Percentiles rank a stretch among this genome's conserved stretches.
Evolutionary conservation across 2,329 filamentous ascomycete species (phyloP).

Genomic region (Pseudocercospora musae): DNA sequence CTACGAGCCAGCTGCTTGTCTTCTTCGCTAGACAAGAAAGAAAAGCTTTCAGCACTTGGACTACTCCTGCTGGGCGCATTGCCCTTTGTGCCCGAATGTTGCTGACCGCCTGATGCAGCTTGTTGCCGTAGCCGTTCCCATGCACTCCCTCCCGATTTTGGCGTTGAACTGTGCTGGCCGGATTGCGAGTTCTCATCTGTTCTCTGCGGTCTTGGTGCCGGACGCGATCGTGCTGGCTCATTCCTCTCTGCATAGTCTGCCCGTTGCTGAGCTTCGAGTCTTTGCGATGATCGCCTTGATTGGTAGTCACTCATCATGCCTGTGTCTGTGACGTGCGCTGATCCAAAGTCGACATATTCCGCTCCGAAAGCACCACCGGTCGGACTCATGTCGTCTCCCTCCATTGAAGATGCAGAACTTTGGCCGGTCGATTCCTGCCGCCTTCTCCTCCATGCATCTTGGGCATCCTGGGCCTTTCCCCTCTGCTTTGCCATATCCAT

Average conservation of each 20-base stretch:
- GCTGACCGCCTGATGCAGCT: slow-evolving; percentile 21
- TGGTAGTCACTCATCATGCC: slow-evolving; percentile 34
- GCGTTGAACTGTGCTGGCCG: background rate
- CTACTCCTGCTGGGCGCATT: slow-evolving; percentile 27
- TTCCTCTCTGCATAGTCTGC: slow-evolving; percentile 8
- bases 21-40: slow-evolving; percentile 43
- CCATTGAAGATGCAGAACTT: background rate
- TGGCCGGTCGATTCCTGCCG: slow-evolving; percentile 1
- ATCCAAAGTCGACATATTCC: slow-evolving; percentile 32
- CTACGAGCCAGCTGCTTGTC: slow-evolving; percentile 43
- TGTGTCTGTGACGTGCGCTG: slow-evolving; percentile 18
- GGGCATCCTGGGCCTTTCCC: slow-evolving; percentile 16
- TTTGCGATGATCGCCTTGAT: slow-evolving; percentile 15
- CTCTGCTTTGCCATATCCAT: slow-evolving; percentile 33
- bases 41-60: slow-evolving; percentile 43
- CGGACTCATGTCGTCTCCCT: slow-evolving; percentile 41
- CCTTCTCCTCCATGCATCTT: slow-evolving; percentile 23
- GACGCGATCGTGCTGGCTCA: background rate
- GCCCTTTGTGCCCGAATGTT: slow-evolving; percentile 23
- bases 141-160: slow-evolving; percentile 34
- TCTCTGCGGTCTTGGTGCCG: background rate
- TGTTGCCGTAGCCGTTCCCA: slow-evolving; percentile 46
- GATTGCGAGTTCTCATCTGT: background rate
- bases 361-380: slow-evolving; percentile 35
- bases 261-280: slow-evolving; percentile 9